Evolutionary conservation across 495 filamentous ascomycete species (phyloP).

Genomic region (Ascodesmis nigricans): DNA sequence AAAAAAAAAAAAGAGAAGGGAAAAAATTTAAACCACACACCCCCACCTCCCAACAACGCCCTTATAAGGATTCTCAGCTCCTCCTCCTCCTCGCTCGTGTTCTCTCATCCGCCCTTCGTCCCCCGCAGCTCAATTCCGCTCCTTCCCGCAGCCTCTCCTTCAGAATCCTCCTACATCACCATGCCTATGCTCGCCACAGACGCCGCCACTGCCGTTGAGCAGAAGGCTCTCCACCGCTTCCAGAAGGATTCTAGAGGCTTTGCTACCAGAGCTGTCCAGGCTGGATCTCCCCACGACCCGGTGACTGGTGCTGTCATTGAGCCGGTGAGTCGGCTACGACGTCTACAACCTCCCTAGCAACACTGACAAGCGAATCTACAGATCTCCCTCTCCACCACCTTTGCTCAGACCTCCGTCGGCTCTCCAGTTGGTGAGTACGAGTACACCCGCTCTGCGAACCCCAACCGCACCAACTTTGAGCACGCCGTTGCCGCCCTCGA

Average conservation of each 20-base stretch:
- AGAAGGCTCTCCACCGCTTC: constrained; percentile 9
- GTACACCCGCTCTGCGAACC: constrained; percentile 79
- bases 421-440: constrained; percentile 70
- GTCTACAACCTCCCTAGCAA: too few relatives aligned
- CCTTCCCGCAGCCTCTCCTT: too few relatives aligned
- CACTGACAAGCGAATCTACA: constrained; percentile 22
- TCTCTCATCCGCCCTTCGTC: too few relatives aligned
- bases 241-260: constrained; percentile 29
- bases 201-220: too few relatives aligned
- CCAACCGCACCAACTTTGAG: constrained; percentile 89
- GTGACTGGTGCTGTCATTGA: constrained; percentile 86
- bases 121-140: too few relatives aligned
- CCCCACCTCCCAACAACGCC: too few relatives aligned
- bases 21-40: too few relatives aligned
- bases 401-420: constrained; percentile 64
- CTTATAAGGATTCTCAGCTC: too few relatives aligned
- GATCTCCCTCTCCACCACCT: constrained; percentile 93
- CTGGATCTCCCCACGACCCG: constrained; percentile 74
- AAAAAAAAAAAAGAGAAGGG: too few relatives aligned
- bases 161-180: too few relatives aligned
- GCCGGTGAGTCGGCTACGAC: constrained; percentile 29
- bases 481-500: constrained; percentile 75
- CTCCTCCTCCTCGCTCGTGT: too few relatives aligned
- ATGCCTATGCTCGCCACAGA: too few relatives aligned
- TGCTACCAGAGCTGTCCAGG: constrained; percentile 84